phyloP scores from a whole-genome alignment of 306 rosid species.

The Quercus rubra region DNA sequence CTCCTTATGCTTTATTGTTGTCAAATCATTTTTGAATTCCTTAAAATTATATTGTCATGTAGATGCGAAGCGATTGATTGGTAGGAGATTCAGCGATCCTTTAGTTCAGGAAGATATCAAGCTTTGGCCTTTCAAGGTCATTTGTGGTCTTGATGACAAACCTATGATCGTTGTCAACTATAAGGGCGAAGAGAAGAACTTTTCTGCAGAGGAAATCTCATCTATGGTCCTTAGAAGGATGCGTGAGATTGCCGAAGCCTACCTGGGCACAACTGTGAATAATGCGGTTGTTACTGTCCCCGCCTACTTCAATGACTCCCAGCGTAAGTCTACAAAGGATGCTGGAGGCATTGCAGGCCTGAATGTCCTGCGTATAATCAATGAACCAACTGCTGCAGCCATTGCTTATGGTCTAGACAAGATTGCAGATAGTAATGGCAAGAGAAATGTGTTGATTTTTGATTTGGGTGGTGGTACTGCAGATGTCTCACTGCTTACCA shows the following conservation, averaged over 20 bases:
- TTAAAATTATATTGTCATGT: not conserved
- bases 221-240: not conserved
- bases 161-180: constrained; percentile 5
- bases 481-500: constrained; percentile 14
- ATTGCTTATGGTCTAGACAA: constrained; percentile 7
- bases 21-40: no score
- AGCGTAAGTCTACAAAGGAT: constrained; percentile 23
- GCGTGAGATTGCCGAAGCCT: constrained; percentile 1
- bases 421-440: not conserved
- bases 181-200: not conserved
- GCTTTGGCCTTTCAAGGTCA: not conserved
- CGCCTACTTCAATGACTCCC: not conserved
- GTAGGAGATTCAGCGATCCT: not conserved
- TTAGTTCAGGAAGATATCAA: not conserved
- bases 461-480: constrained; percentile 16
- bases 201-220: not conserved
- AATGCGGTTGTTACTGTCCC: not conserved
- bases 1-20: no score
- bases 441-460: constrained; percentile 14
- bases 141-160: not conserved
- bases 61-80: constrained; percentile 15
- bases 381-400: constrained; percentile 8
- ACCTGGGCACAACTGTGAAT: not conserved
- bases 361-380: not conserved
- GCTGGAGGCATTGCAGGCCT: not conserved